Percentiles rank a stretch among this genome's conserved stretches.
These are phyloP conservation scores for Epichloe uncinata DNA, from an alignment of 2,329 filamentous ascomycete genomes.

Conservation along the genomic window DNA sequence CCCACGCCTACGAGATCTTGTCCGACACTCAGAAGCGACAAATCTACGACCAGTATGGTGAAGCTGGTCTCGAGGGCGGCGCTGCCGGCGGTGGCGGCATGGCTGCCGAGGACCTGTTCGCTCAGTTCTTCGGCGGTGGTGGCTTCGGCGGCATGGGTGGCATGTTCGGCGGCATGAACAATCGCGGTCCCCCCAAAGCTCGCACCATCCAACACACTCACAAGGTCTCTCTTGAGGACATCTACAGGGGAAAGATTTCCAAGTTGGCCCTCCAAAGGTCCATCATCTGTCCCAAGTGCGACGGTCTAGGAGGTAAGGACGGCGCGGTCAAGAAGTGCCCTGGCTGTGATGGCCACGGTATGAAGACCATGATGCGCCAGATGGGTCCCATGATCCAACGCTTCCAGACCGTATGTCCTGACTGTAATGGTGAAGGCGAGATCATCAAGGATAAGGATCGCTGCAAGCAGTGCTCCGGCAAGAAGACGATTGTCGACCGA, in stretches of 20 bases:
- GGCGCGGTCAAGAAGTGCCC: constrained; percentile 89
- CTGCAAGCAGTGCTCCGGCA: constrained; percentile 91
- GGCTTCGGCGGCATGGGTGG: constrained; percentile 51
- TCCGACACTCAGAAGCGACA: constrained; percentile 84
- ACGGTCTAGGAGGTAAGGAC: constrained; percentile 90
- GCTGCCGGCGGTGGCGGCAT: constrained; percentile 66
- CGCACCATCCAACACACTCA: constrained; percentile 96
- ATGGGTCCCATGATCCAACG: constrained; percentile 99
- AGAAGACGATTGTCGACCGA: constrained; percentile 95
- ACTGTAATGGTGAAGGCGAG: constrained; percentile 96
- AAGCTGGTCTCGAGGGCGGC: constrained; percentile 88
- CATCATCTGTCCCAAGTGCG: constrained; percentile 89
- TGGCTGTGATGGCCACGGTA: constrained; percentile 85
- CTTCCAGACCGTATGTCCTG: constrained; percentile 97
- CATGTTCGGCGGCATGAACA: constrained; percentile 65
- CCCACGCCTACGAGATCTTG: constrained; percentile 88
- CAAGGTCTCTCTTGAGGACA: constrained; percentile 95
- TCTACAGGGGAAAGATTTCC: constrained; percentile 95
- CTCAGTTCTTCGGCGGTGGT: constrained; percentile 85
- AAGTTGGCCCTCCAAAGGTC: constrained; percentile 96
- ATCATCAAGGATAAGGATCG: constrained; percentile 93
- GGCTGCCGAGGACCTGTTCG: constrained; percentile 92
- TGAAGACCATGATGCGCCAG: constrained; percentile 99
- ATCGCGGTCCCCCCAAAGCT: constrained; percentile 72
- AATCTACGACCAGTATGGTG: constrained; percentile 94